Percentiles rank a stretch among this genome's conserved stretches.
Evolutionary conservation across 2,329 filamentous ascomycete genomes (phyloP).

Genomic region (Cladosporium sp.): DNA sequence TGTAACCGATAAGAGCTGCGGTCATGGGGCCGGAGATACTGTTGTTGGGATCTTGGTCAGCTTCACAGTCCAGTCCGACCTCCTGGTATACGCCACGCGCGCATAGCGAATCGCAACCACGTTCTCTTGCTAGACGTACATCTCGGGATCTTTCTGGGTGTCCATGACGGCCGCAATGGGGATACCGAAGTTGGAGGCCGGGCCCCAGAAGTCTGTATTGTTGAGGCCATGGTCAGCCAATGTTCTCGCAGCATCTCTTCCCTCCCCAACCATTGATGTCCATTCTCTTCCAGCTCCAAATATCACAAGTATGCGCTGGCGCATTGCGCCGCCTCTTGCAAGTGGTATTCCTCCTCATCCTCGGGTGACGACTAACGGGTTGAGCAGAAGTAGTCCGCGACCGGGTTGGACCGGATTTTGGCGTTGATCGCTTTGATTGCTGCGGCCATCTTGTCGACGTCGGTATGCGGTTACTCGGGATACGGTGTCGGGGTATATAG

Average conservation of each 20-base stretch:
- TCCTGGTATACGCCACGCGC: background rate
- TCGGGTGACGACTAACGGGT: conserved; percentile 46
- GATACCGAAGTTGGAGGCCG: conserved; percentile 55
- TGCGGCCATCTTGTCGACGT: conserved; percentile 47
- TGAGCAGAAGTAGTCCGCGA: conserved; percentile 54
- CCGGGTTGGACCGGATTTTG: conserved; percentile 52
- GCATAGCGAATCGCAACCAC: background rate
- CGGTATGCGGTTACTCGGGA: conserved; percentile 11
- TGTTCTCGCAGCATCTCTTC: background rate
- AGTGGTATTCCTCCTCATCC: conserved; percentile 7
- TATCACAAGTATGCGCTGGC: background rate
- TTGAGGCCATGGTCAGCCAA: conserved; percentile 41
- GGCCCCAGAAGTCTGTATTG: conserved; percentile 53
- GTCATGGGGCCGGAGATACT: conserved; percentile 69
- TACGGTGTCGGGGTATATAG: conserved; percentile 13
- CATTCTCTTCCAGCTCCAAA: background rate
- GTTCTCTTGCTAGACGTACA: conserved; percentile 40
- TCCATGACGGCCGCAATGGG: conserved; percentile 56
- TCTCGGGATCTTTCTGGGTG: conserved; percentile 54
- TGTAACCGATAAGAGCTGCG: conserved; percentile 60
- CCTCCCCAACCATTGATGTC: conserved; percentile 1
- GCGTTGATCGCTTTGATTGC: conserved; percentile 56
- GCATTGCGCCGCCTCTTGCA: background rate
- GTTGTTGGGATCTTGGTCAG: conserved; percentile 21
- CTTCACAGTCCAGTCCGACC: background rate